Conservation (phyloP, 306 rosid species). For the Begonia loranthoides region DNA sequence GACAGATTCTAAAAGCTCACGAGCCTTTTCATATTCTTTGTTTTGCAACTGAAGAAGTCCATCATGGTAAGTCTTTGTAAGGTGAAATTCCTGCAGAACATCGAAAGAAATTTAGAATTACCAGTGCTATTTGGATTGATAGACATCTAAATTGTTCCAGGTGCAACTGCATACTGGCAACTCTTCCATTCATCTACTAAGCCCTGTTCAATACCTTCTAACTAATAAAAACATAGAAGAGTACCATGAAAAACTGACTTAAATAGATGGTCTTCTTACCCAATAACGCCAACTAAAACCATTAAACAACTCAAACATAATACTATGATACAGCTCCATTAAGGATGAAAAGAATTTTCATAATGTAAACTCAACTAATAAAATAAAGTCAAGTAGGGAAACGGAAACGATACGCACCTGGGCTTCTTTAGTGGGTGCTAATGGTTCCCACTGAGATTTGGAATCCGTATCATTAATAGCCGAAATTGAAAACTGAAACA, state of each 20-base stretch:
- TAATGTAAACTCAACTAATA: not conserved
- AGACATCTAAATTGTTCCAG: no score
- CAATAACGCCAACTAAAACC: not conserved
- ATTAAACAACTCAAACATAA: not conserved
- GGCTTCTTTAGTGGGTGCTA: conserved; percentile 97
- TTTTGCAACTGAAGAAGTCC: conserved; percentile 80
- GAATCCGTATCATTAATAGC: conserved; percentile 88
- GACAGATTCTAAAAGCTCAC: conserved; percentile 65
- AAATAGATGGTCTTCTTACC: not conserved
- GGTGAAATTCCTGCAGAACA: conserved; percentile 73
- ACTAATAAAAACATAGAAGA: conserved; percentile 1
- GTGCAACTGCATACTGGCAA: no score
- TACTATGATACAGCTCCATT: not conserved
- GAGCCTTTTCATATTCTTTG: conserved; percentile 75
- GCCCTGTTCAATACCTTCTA: no score
- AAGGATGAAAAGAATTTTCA: not conserved
- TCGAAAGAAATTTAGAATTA: not conserved
- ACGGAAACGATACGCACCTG: conserved; percentile 36
- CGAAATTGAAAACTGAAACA: conserved; percentile 73
- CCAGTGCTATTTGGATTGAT: no score
- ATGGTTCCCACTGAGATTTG: conserved; percentile 74
- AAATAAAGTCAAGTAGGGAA: conserved; percentile 1
- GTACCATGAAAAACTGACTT: not conserved
- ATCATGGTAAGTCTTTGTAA: conserved; percentile 85
- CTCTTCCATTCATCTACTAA: no score